Conservation (phyloP, 2,329 filamentous ascomycete genomes). For the Chrysoporthe cubensis region DNA sequence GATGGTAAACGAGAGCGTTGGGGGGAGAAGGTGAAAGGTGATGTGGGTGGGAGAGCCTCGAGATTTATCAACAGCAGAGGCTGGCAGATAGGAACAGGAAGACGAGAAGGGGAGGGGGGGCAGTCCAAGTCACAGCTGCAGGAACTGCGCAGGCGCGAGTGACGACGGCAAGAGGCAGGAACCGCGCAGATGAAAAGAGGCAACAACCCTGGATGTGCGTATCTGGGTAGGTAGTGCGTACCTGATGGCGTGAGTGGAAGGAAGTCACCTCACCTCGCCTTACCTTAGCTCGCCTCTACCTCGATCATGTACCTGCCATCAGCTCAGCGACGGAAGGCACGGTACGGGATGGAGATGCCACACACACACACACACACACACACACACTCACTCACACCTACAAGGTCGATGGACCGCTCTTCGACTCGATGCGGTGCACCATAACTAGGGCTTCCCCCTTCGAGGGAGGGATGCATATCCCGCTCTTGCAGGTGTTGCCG, state of each 20-base stretch:
- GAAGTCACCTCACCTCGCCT: constrained; percentile 22
- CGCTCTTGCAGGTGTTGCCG: background rate
- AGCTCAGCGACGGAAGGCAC: constrained; percentile 17
- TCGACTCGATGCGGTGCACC: background rate
- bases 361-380: background rate
- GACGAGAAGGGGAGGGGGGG: constrained; percentile 1
- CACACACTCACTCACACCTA: background rate
- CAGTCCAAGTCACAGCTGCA: constrained; percentile 6
- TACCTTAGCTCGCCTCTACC: background rate
- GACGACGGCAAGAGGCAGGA: constrained; percentile 7
- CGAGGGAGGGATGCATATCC: background rate
- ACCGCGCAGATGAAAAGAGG: background rate
- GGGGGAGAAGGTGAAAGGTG: constrained; percentile 2
- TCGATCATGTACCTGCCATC: constrained; percentile 12
- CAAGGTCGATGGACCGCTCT: background rate
- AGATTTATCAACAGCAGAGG: constrained; percentile 23
- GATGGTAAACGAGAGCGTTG: constrained; percentile 11
- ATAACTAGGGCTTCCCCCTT: background rate
- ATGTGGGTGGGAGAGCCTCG: constrained; percentile 14
- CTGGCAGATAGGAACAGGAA: background rate
- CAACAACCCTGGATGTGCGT: background rate
- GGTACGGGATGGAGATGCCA: background rate
- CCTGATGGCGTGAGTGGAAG: background rate
- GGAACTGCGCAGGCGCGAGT: constrained; percentile 2
- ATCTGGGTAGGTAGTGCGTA: background rate